phyloP scores from a whole-genome alignment of 495 filamentous ascomycete genomes.

The Entonaema liquescens region DNA sequence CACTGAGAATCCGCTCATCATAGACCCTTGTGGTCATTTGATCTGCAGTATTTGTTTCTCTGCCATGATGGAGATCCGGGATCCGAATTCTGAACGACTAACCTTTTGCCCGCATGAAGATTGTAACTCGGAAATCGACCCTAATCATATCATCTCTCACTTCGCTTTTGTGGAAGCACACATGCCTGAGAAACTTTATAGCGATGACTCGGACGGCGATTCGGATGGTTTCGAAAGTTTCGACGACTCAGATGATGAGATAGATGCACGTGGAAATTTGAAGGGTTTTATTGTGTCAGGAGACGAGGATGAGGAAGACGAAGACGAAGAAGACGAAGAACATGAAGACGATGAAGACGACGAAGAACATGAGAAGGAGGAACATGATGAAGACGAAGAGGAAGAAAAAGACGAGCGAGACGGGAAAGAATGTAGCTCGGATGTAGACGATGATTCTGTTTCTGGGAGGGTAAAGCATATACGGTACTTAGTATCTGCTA shows the following conservation, averaged over 20 bases:
- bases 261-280: constrained; percentile 58
- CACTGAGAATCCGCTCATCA: constrained; percentile 76
- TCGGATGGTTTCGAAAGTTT: constrained; percentile 45
- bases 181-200: constrained; percentile 57
- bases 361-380: constrained; percentile 35
- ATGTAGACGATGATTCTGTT: constrained; percentile 40
- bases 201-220: constrained; percentile 39
- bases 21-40: constrained; percentile 86
- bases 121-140: constrained; percentile 71
- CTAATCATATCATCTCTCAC: constrained; percentile 76
- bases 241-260: constrained; percentile 49
- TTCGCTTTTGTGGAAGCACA: constrained; percentile 79
- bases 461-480: background rate
- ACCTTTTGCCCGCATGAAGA: constrained; percentile 71
- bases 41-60: constrained; percentile 83
- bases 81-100: constrained; percentile 65
- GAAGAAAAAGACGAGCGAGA: constrained; percentile 12
- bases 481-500: background rate
- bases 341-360: background rate
- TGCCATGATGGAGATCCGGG: constrained; percentile 69
- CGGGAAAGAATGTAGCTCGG: constrained; percentile 21
- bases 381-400: constrained; percentile 46
- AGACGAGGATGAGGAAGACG: constrained; percentile 46
- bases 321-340: constrained; percentile 23
- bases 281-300: constrained; percentile 66